A percentile compares a stretch with the other conserved stretches of the same genome.
Conservation (phyloP, 345 rosid genomes). For the Populus nigra region DNA sequence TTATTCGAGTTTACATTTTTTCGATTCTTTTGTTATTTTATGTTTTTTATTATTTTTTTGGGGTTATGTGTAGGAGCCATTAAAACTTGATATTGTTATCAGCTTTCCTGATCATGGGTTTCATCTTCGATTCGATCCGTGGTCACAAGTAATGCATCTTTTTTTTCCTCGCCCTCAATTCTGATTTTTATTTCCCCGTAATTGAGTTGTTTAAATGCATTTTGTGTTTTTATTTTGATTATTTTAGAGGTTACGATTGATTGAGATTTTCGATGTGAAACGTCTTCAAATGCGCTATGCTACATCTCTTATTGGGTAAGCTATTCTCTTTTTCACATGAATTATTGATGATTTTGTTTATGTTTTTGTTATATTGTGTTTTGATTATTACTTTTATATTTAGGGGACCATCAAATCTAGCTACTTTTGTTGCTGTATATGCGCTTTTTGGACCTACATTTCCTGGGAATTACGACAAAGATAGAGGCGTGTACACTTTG, state of each 20-base stretch:
- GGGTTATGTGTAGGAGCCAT: conserved; percentile 63
- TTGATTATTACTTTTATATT: conserved; percentile 7
- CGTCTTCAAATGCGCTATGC: conserved; percentile 94
- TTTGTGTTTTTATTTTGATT: conserved; percentile 7
- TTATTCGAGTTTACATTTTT: background rate
- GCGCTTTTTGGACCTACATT: conserved; percentile 94
- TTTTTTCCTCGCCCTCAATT: background rate
- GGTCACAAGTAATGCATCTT: conserved; percentile 72
- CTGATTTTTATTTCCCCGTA: background rate
- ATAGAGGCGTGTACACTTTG: conserved; percentile 77
- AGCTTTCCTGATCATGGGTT: conserved; percentile 98
- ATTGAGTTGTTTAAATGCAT: conserved; percentile 1
- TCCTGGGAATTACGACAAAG: conserved; percentile 88
- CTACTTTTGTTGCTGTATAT: conserved; percentile 93
- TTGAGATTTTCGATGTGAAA: conserved; percentile 83
- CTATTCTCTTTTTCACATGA: background rate
- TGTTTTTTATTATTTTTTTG: background rate
- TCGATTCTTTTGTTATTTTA: background rate
- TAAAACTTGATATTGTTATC: conserved; percentile 82
- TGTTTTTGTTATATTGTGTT: background rate
- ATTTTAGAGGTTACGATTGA: conserved; percentile 78
- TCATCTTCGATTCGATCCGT: conserved; percentile 94
- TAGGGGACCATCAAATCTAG: conserved; percentile 83
- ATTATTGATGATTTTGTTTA: background rate
- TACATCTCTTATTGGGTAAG: conserved; percentile 76